A percentile compares a stretch with the other conserved stretches of the same genome.
Evolutionary conservation across 169 alveolate genomes (phyloP).

Genomic region (Plasmodium billcollinsi): DNA sequence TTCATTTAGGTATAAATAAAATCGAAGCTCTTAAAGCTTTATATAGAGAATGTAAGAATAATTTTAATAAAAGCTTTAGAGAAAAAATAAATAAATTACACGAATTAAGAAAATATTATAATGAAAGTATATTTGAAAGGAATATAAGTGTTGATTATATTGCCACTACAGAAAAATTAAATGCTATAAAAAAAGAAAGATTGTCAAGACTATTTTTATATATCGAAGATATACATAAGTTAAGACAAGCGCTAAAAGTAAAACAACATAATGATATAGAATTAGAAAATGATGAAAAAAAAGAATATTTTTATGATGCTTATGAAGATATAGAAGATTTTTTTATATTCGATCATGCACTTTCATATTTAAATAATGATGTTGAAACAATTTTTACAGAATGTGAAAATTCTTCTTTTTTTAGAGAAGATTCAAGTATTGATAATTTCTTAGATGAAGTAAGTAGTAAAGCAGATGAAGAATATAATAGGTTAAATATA

Average conservation of each 20-base stretch:
- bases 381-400: slow-evolving; percentile 65
- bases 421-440: slow-evolving; percentile 54
- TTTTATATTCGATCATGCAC: slow-evolving; percentile 51
- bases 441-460: slow-evolving; percentile 57
- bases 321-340: slow-evolving; percentile 75
- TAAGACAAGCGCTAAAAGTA: slow-evolving; percentile 63
- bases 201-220: slow-evolving; percentile 61
- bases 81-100: slow-evolving; percentile 56
- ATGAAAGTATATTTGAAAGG: slow-evolving; percentile 49
- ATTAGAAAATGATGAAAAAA: slow-evolving; percentile 38
- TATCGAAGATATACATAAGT: slow-evolving; percentile 69
- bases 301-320: slow-evolving; percentile 74
- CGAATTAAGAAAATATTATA: slow-evolving; percentile 33
- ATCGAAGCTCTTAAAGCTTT: slow-evolving; percentile 73
- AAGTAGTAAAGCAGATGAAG: slow-evolving; percentile 31
- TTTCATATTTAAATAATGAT: slow-evolving; percentile 42
- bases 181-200: slow-evolving; percentile 60
- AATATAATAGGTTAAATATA: slow-evolving; percentile 49
- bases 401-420: slow-evolving; percentile 56
- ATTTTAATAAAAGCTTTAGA: slow-evolving; percentile 53
- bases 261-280: slow-evolving; percentile 27
- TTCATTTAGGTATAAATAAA: slow-evolving; percentile 61
- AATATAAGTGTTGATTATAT: slow-evolving; percentile 51
- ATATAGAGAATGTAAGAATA: slow-evolving; percentile 35
- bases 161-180: slow-evolving; percentile 29